Conservation (phyloP, 2,329 filamentous ascomycete species). For the Colletotrichum karsti region DNA sequence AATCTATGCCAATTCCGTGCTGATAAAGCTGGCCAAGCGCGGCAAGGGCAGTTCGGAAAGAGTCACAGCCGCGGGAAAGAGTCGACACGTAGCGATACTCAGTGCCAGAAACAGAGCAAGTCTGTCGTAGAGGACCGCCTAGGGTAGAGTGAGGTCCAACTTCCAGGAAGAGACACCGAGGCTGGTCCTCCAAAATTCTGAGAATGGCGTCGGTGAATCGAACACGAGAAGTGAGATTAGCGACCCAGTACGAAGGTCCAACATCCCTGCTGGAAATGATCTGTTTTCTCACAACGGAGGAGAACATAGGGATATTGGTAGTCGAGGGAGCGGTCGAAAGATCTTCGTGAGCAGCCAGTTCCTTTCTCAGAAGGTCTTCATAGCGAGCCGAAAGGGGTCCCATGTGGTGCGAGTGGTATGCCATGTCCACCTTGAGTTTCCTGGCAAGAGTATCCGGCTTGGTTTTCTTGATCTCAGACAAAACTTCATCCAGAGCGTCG, state of each 20-base stretch:
- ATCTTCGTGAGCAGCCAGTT: neutral
- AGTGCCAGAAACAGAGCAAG: neutral
- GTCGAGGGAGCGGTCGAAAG: neutral
- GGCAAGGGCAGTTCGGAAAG: neutral
- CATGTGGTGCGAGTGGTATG: neutral
- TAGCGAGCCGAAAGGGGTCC: neutral
- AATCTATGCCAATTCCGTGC: too few relatives aligned
- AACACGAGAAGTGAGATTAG: neutral
- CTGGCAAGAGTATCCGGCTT: slow-evolving; percentile 36
- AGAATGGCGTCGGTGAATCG: neutral
- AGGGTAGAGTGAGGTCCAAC: slow-evolving; percentile 4
- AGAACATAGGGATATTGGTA: too few relatives aligned
- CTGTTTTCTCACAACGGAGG: too few relatives aligned
- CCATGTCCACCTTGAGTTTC: neutral
- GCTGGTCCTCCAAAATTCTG: neutral
- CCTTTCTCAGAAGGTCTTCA: neutral
- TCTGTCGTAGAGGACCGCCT: neutral
- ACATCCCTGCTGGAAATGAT: too few relatives aligned
- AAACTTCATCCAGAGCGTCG: slow-evolving; percentile 32
- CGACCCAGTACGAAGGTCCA: neutral
- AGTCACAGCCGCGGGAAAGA: neutral
- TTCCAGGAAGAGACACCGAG: neutral
- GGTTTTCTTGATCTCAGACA: slow-evolving; percentile 36
- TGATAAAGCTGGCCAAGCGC: neutral
- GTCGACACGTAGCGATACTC: neutral